These are phyloP conservation scores for Effrenium voratum DNA, from an alignment of 73 alveolate genomes.

Conservation along the genomic window DNA sequence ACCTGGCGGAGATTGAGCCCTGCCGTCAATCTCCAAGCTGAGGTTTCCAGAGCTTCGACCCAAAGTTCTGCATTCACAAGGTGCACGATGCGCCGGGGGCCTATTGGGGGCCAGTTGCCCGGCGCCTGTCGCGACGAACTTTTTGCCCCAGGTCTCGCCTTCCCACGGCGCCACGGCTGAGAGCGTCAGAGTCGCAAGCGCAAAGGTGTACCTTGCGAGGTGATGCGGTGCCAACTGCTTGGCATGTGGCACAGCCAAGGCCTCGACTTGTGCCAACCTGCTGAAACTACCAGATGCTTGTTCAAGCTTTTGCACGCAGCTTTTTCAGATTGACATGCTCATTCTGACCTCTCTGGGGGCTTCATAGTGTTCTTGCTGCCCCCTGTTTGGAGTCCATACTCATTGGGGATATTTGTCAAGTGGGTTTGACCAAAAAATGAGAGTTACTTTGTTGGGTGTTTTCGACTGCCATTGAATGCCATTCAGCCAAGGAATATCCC, in stretches of 20 bases:
- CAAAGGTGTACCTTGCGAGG: too few relatives aligned
- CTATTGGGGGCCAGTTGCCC: not conserved
- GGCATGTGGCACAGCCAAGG: not conserved
- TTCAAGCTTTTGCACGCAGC: not conserved
- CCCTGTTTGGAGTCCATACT: too few relatives aligned
- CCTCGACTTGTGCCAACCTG: constrained; percentile 79
- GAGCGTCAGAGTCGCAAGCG: not conserved
- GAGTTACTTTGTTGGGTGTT: too few relatives aligned
- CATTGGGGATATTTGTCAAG: too few relatives aligned
- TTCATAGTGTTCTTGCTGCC: too few relatives aligned
- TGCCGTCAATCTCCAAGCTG: too few relatives aligned
- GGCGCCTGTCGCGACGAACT: not conserved
- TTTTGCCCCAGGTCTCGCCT: constrained; percentile 35
- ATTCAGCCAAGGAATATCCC: constrained; percentile 30
- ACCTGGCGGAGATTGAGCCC: too few relatives aligned
- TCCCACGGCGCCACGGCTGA: constrained; percentile 69
- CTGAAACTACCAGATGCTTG: constrained; percentile 72
- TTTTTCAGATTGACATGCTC: not conserved
- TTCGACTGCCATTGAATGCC: too few relatives aligned
- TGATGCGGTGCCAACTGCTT: not conserved
- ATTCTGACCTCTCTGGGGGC: too few relatives aligned
- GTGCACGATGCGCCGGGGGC: constrained; percentile 48
- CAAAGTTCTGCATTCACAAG: constrained; percentile 90
- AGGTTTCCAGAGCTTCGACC: constrained; percentile 92
- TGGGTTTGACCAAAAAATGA: too few relatives aligned